phyloP scores from a whole-genome alignment of 2,329 filamentous ascomycete species.

The Verticillium nonalfalfae region DNA sequence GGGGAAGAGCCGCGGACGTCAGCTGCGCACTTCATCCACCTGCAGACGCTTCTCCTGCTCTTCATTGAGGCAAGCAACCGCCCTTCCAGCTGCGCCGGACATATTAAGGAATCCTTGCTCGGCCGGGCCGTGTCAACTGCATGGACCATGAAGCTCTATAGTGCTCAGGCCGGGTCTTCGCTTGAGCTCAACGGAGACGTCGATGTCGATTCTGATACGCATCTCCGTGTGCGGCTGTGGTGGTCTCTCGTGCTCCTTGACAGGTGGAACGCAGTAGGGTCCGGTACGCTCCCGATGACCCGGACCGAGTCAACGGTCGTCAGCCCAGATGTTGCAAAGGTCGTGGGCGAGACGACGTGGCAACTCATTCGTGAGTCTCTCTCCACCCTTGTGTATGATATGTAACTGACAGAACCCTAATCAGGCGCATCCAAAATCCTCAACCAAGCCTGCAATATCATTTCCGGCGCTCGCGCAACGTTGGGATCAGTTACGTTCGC shows the following conservation, averaged over 20 bases:
- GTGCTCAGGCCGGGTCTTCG: slow-evolving; percentile 25
- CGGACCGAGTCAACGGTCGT: slow-evolving; percentile 56
- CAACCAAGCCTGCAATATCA: slow-evolving; percentile 28
- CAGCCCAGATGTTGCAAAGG: slow-evolving; percentile 48
- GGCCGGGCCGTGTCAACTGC: slow-evolving; percentile 60
- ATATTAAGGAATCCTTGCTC: slow-evolving; percentile 49
- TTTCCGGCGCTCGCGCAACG: slow-evolving; percentile 17
- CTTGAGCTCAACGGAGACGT: slow-evolving; percentile 32
- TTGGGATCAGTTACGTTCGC: slow-evolving; percentile 2
- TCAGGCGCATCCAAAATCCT: slow-evolving; percentile 53
- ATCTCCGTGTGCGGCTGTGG: slow-evolving; percentile 60
- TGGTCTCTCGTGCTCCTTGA: slow-evolving; percentile 68
- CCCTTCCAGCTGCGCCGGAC: slow-evolving; percentile 33
- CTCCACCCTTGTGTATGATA: not conserved
- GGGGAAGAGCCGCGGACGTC: slow-evolving; percentile 26
- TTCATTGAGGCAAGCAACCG: slow-evolving; percentile 59
- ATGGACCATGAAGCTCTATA: slow-evolving; percentile 57
- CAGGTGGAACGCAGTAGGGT: slow-evolving; percentile 66
- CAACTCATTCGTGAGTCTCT: slow-evolving; percentile 55
- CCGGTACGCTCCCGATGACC: slow-evolving; percentile 55
- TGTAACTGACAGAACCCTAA: not conserved
- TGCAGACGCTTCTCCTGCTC: slow-evolving; percentile 62
- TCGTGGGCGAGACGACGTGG: slow-evolving; percentile 59
- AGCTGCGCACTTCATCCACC: slow-evolving; percentile 47
- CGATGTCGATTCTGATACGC: slow-evolving; percentile 55